These are phyloP conservation scores for Gryganskiella cystojenkinii DNA, from an alignment of 192 early-diverging fungal genomes.

Conservation along the genomic window DNA sequence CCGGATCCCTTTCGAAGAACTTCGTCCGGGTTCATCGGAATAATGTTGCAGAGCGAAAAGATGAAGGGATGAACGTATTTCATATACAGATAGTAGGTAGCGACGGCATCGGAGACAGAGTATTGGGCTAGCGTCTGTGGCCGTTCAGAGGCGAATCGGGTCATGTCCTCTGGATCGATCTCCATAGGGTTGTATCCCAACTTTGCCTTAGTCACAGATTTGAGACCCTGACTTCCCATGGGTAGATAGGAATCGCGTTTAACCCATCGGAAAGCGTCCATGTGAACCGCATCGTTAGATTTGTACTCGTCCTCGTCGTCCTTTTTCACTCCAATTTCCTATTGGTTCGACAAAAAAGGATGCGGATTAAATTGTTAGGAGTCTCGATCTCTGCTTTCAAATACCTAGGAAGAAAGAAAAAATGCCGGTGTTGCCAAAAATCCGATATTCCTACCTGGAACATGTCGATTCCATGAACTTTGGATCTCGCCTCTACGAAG, in stretches of 20 bases:
- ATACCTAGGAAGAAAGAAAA: no score
- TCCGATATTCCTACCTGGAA: conserved; percentile 75
- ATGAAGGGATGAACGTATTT: conserved; percentile 99
- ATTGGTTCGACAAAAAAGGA: background rate
- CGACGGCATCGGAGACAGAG: conserved; percentile 99
- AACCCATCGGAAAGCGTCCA: conserved; percentile 98
- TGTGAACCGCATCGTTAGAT: conserved; percentile 86
- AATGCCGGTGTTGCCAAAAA: no score
- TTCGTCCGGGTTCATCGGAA: conserved; percentile 97
- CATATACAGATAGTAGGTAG: conserved; percentile 99
- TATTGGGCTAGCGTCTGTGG: conserved; percentile 97
- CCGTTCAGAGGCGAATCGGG: conserved; percentile 88
- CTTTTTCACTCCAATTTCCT: conserved; percentile 91
- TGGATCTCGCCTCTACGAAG: conserved; percentile 90
- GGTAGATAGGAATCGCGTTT: conserved; percentile 98
- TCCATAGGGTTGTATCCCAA: conserved; percentile 98
- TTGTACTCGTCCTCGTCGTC: conserved; percentile 85
- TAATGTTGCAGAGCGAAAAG: conserved; percentile 99
- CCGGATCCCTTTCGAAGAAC: conserved; percentile 96
- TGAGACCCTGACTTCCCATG: conserved; percentile 95
- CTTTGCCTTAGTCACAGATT: conserved; percentile 96
- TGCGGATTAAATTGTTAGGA: no score
- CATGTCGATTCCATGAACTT: conserved; percentile 87
- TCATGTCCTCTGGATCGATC: conserved; percentile 99
- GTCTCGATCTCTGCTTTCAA: no score